Evolutionary conservation across 2,329 filamentous ascomycete species (phyloP), one percentile per base, ranked within the genome.

Genomic region (Ceratocystis cubensis): DNA sequence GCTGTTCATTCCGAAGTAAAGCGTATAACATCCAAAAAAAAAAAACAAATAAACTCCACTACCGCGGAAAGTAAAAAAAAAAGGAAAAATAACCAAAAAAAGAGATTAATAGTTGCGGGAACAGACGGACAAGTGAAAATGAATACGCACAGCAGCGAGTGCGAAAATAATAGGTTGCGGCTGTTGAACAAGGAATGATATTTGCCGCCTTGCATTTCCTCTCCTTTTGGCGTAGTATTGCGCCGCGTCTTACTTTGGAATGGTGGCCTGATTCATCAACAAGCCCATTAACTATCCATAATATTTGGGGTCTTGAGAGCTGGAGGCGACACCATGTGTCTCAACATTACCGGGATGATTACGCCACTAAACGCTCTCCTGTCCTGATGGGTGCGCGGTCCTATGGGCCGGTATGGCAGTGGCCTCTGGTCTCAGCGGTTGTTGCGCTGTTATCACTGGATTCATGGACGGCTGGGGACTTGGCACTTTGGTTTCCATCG

Each of bases 1-100:
- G 25, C 56, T 59, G 28, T 20, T 59, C 25, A 33, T 59, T 37
- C 28, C 15, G 56, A 59, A 59, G 56, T n/a, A n/a, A 59, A 59
- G 28, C 56, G 28, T 33, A 59, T 59, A 59, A 7, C 28, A 17
- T 30, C 56, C 56, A 33, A 57, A 57, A 33, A 8, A 8, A 20
- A 57, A 37, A 28, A 56, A 57, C 2, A 13, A 13, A 57, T 28
- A 56, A 56, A 22, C 20, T 15, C 22, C 15, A 8, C 3, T 30
- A 22, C 20, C 46, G 46, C 6, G n/a, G 25, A 50, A n/a, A n/a
- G 7, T 17, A 50, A 53, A 53, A 50, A 53, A 53, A 3, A 46
- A 46, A 46, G 7, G 15, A 48, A 48, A 33, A 33, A 7, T 2
- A 33, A 8, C 30, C 30, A 33, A 48, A 48, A 15, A 25, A 37